phyloP scores from a whole-genome alignment of 306 rosid genomes.

The Prunus kanzakura region DNA sequence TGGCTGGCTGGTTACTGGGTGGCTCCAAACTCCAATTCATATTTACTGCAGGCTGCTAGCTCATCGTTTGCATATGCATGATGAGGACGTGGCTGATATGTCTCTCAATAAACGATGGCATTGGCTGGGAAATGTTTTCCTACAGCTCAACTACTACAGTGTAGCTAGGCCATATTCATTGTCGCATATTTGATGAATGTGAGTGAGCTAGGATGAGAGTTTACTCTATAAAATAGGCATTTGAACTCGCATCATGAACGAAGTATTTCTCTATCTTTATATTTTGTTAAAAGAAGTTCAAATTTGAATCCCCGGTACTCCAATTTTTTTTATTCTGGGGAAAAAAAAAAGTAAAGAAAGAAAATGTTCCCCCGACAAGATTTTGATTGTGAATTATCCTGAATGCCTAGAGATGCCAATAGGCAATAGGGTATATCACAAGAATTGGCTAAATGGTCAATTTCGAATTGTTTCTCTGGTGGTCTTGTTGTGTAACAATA shows the following conservation, averaged over 20 bases:
- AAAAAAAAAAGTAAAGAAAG: too few species aligned
- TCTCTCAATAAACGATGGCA: too few species aligned
- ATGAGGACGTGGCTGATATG: background rate
- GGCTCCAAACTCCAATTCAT: conserved; percentile 9
- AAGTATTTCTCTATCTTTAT: too few species aligned
- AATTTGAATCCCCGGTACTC: too few species aligned
- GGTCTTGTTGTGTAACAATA: background rate
- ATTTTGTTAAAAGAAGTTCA: too few species aligned
- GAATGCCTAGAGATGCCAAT: background rate
- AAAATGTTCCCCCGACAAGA: background rate
- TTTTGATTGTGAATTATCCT: background rate
- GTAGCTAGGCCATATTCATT: background rate
- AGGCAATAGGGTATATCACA: conserved; percentile 6
- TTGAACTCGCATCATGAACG: too few species aligned
- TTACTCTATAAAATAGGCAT: too few species aligned
- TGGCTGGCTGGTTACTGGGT: conserved; percentile 1
- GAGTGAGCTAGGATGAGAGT: too few species aligned
- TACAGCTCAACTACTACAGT: too few species aligned
- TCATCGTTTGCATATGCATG: background rate
- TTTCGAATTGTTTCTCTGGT: background rate
- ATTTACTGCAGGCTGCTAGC: background rate
- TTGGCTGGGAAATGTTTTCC: too few species aligned
- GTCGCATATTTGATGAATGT: too few species aligned
- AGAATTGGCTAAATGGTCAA: background rate
- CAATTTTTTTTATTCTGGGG: too few species aligned